Base-by-base conservation (phyloP, 768 basidiomycete species). In the Boletus speciosus region DNA sequence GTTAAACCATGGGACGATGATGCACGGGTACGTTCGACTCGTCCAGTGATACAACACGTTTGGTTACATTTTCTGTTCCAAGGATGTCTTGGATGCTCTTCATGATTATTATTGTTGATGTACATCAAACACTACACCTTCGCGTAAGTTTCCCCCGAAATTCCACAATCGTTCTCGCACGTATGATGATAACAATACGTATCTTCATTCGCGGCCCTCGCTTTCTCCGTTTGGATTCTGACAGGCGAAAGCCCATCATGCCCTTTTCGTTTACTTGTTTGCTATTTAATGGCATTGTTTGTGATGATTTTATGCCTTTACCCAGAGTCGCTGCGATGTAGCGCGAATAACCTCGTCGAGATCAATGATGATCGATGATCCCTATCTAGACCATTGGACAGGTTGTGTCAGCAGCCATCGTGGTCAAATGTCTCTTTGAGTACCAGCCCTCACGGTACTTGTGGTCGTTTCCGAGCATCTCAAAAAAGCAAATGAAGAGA, bases 1-100 rank as follows among this genome's bases (percentile, higher is more conserved):
- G 72, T 78, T 4, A 78, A 76, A 55, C 76, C 77, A 6, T 77
- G 76, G 75, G 76, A 79, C 10, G 73, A 76, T 7, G 71, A 77
- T 58, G 74, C 76, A 45, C 55, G 62, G 56, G 77, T 76, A 55
- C 19, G 73, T 64, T 38, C 16, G 4, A 19, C 23, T 21, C 6
- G 16, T 29, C 14, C 23, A 10, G n/a, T 8, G 7, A n/a, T 27
- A 36, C 16, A 25, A 6, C n/a, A 7, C 4, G 4, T 31, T 40
- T 23, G 16, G 4, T 43, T 36, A 31, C 7, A n/a, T 21, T 39
- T 46, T 40, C 16, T 16, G 2, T 7, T 50, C 10, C 47, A 35
- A 66, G 60, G 65, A 67, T 40, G n/a, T 62, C 35, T 19, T 67
- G 55, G 1, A 42, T 38, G 57, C 39, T 7, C 42, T 65, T 5